Conservation (phyloP, 2,329 filamentous ascomycete species). For the Trichoderma afroharzianum region DNA sequence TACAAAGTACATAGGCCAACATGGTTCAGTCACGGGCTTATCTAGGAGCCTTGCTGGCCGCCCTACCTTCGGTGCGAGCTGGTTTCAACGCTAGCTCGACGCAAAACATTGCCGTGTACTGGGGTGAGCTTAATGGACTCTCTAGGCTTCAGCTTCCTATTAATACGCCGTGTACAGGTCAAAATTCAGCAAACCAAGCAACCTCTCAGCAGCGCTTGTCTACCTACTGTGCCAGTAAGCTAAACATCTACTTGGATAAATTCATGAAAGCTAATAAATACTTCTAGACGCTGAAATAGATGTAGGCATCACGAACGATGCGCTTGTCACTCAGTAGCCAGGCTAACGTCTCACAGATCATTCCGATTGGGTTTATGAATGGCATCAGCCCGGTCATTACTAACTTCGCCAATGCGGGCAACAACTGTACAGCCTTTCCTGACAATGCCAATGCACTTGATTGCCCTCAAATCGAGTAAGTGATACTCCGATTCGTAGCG, state of each 20-base stretch:
- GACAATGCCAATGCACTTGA: constrained; percentile 51
- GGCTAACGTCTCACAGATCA: constrained; percentile 35
- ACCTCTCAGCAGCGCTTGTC: neutral
- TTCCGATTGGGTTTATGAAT: constrained; percentile 62
- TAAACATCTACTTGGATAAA: neutral
- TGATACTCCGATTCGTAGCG: neutral
- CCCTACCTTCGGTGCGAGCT: constrained; percentile 33
- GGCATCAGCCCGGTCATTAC: constrained; percentile 52
- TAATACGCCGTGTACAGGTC: neutral
- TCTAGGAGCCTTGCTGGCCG: constrained; percentile 23
- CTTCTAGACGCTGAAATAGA: neutral
- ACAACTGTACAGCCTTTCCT: constrained; percentile 56
- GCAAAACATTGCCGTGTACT: constrained; percentile 62
- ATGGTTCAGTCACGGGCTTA: constrained; percentile 17
- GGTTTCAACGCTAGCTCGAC: constrained; percentile 44
- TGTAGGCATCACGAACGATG: neutral
- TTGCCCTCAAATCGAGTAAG: constrained; percentile 40
- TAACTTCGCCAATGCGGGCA: constrained; percentile 62
- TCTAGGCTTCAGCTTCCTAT: neutral
- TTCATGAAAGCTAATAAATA: neutral
- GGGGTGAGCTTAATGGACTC: constrained; percentile 44
- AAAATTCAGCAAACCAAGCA: neutral
- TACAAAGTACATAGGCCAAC: neutral
- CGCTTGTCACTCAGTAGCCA: neutral
- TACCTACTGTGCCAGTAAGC: neutral